Conservation (phyloP, 495 filamentous ascomycete species). For the Xylaria castorea region DNA sequence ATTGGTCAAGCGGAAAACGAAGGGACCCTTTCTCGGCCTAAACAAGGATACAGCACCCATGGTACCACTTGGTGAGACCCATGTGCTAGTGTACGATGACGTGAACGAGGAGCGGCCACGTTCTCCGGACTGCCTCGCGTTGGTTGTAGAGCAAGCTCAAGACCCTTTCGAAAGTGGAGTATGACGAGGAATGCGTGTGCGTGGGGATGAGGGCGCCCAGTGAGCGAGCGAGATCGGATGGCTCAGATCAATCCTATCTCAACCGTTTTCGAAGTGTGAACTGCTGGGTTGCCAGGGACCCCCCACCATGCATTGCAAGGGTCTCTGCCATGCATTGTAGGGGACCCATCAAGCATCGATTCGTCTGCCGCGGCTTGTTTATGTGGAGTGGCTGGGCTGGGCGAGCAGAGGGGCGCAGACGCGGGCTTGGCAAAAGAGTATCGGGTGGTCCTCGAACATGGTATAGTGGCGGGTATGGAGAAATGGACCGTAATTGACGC, state of each 20-base stretch:
- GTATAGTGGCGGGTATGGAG: not conserved
- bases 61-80: slow-evolving; percentile 12
- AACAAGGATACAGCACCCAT: not conserved
- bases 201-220: slow-evolving; percentile 24
- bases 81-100: slow-evolving; percentile 12
- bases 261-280: slow-evolving; percentile 2
- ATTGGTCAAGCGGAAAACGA: slow-evolving; percentile 28
- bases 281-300: not conserved
- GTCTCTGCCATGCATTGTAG: slow-evolving; percentile 1
- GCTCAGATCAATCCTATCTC: not conserved
- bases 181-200: not conserved
- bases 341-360: not conserved
- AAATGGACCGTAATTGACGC: slow-evolving; percentile 27
- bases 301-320: slow-evolving; percentile 1
- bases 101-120: not conserved
- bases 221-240: slow-evolving; percentile 39
- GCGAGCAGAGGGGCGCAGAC: slow-evolving; percentile 3
- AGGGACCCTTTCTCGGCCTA: not conserved
- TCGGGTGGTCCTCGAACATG: slow-evolving; percentile 7
- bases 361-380: slow-evolving; percentile 27
- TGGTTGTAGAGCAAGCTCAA: not conserved
- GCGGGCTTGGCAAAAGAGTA: slow-evolving; percentile 11
- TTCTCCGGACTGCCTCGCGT: not conserved
- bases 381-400: not conserved
- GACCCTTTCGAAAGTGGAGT: not conserved